Base-by-base conservation (phyloP, 2,329 filamentous ascomycete genomes). In the Teratosphaeria destructans region DNA sequence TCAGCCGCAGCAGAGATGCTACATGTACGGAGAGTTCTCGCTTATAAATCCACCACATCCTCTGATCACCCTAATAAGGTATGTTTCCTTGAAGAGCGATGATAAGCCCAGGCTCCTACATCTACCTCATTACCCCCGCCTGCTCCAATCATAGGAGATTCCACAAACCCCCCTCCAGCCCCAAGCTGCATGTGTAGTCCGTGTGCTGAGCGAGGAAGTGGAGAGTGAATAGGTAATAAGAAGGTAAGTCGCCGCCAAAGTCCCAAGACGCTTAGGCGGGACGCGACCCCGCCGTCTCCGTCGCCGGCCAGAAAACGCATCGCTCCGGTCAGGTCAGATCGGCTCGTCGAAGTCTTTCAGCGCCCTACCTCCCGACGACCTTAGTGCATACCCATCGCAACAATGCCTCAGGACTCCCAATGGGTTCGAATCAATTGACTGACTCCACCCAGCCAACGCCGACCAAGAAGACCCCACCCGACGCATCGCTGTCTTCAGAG, bases 401-500 rank as follows among this genome's bases (percentile, higher is more conserved):
- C 19, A 32, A 32, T 49, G 43, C 19, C 23, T 6, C 43, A 19
- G 6, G 43, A 19, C 43, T 49, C 5, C 19, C n/a, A 49, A 49
- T 49, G n/a, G n/a, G 4, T 8, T 11, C 19, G 10, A 49, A 10
- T 19, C 16, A 23, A 19, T 19, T 23, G 43, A 49, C 19, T 49
- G 43, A 23, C 10, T 23, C 10, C 23, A n/a, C 16, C 5, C n/a
- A 49, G 52, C 57, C 19, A 34, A 52, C 26, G 56, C 37, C 60
- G 43, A 49, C 10, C 11, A 23, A 49, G 19, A 19, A 49, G 43
- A 19, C 43, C 7, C 43, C 43, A 63, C 56, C 56, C 64, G 65
- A 60, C 62, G 72, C 47, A 70, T 73, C 63, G 61, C 76, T 80
- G 56, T 75, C 77, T 12, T 58, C 56, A 26, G 63, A 64, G 56